Base-by-base conservation (phyloP, 768 basidiomycete species). In the Lenzites betulinus region DNA sequence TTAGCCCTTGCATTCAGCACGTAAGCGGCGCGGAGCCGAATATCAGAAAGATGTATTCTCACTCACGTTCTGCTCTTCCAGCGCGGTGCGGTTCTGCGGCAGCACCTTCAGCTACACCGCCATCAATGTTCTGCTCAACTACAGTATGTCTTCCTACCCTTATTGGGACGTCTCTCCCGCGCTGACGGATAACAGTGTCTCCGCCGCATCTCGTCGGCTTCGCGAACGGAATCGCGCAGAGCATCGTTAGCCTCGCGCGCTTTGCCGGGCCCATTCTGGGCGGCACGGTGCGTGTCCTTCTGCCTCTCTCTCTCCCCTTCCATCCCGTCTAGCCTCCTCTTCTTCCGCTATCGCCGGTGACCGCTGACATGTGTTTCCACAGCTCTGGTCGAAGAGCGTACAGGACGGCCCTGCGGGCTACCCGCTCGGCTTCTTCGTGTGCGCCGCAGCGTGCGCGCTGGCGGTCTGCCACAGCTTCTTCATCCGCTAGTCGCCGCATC, bases 161-260 rank as follows among this genome's bases (percentile, higher is more conserved):
- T 50, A 20, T 41, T 20, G n/a, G n/a, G 3, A 8, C 7, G 15
- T 28, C 4, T 15, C 13, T 2, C 41, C 6, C 43, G 36, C 20
- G 2, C 26, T 11, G 11, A 33, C 30, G 11, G 11, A 4, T 5
- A 65, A 58, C 59, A 94, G 92, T 96, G 90, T 93, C 95, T 0
- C 95, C 96, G 2, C 93, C 95, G 1, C 81, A 82, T 39, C 86
- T 93, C 8, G 86, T 98, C 41, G 93, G 94, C 7, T 85, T 93
- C 60, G 93, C 96, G 11, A 99, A 98, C 70, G 97, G 96, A 18
- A 86, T 96, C 22, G 97, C 95, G 0, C 97, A 99, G 74, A 95
- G 93, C 69, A 90, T 93, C 33, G 95, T 96, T 63, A 95, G 93
- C 64, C 85, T 96, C 25, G 93, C 95, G 4, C 84, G 97, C 41